Conservation (phyloP, 2,329 filamentous ascomycete species). For the Didymella lethalis region DNA sequence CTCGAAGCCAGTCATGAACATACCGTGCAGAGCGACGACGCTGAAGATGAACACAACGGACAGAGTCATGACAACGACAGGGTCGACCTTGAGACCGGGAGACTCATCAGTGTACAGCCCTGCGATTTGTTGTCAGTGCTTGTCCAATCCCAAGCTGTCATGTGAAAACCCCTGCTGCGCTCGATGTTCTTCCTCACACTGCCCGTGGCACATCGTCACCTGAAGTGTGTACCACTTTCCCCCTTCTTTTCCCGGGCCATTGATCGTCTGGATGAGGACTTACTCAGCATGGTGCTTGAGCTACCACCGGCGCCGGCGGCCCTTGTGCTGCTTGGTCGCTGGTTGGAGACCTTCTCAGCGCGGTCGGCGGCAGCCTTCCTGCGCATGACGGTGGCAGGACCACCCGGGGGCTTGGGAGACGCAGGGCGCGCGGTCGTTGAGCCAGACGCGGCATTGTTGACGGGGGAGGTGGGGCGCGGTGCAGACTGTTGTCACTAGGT, state of each 20-base stretch:
- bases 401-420: slow-evolving; percentile 88
- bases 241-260: not conserved
- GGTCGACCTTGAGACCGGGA: slow-evolving; percentile 95
- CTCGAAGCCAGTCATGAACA: slow-evolving; percentile 42
- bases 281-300: slow-evolving; percentile 98
- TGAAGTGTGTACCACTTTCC: not conserved
- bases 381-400: slow-evolving; percentile 93
- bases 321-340: slow-evolving; percentile 87
- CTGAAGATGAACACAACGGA: slow-evolving; percentile 99
- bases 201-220: not conserved
- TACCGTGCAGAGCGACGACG: slow-evolving; percentile 97
- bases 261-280: slow-evolving; percentile 49
- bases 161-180: not conserved
- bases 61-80: slow-evolving; percentile 94
- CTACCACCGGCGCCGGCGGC: slow-evolving; percentile 94
- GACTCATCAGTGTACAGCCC: slow-evolving; percentile 98
- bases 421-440: slow-evolving; percentile 77
- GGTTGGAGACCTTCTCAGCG: slow-evolving; percentile 97
- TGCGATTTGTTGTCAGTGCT: slow-evolving; percentile 44
- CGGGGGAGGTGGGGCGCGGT: slow-evolving; percentile 50
- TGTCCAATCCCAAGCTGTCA: not conserved
- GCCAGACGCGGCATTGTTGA: slow-evolving; percentile 61
- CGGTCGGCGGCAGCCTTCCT: slow-evolving; percentile 95
- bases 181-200: not conserved
- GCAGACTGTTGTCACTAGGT: slow-evolving; percentile 38